Evolutionary conservation across 1,139 yeast genomes (phyloP).

Genomic region (Pichia sp.): DNA sequence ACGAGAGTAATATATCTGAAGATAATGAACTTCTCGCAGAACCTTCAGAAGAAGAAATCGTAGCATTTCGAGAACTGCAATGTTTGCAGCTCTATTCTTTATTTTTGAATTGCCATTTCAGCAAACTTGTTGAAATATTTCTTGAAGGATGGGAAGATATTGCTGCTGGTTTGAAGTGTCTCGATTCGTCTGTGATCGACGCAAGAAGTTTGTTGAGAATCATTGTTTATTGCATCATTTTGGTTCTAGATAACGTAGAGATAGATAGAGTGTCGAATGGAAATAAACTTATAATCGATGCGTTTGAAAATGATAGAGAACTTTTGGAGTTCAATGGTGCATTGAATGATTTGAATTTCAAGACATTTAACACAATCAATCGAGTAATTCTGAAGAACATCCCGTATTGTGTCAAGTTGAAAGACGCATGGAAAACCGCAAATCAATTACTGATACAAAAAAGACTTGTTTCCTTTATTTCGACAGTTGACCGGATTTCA

Average conservation of each 20-base stretch:
- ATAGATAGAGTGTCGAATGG: background rate
- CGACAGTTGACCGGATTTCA: conserved; percentile 14
- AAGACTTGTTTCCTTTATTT: conserved; percentile 15
- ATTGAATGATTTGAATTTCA: conserved; percentile 1
- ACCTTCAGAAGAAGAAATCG: conserved; percentile 6
- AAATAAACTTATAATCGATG: too few species aligned
- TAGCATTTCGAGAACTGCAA: conserved; percentile 9
- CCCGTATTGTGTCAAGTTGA: conserved; percentile 2
- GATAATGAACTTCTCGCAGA: background rate
- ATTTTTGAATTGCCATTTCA: conserved; percentile 9
- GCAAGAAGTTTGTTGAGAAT: conserved; percentile 1
- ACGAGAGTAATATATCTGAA: too few species aligned
- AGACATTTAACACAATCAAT: background rate
- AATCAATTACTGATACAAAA: conserved; percentile 8
- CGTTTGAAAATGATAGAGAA: too few species aligned
- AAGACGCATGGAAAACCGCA: background rate
- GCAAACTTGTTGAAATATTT: conserved; percentile 2
- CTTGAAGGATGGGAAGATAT: background rate
- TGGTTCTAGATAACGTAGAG: conserved; percentile 1
- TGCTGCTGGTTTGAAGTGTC: background rate
- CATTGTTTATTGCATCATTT: background rate
- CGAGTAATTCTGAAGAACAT: background rate
- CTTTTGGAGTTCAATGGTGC: background rate
- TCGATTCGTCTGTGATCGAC: conserved; percentile 5
- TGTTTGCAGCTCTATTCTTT: conserved; percentile 9